phyloP scores from a whole-genome alignment of 257 asterid genomes.

The Nicotiana benthamiana region DNA sequence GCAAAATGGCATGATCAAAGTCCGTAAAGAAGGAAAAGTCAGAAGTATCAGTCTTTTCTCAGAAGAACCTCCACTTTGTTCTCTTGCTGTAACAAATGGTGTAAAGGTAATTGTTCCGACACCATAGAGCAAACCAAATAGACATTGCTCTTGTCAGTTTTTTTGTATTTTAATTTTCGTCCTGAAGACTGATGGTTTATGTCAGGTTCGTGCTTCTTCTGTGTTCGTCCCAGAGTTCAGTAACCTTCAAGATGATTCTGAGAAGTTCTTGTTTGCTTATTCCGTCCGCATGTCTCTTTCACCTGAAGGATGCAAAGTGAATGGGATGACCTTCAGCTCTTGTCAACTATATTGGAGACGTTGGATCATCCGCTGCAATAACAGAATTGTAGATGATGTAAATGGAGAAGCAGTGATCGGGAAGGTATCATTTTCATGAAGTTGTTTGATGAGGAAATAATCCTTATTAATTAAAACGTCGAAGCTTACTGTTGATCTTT shows the following conservation, averaged over 20 bases:
- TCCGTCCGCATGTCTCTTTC: slow-evolving; percentile 77
- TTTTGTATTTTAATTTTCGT: background rate
- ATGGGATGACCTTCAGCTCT: slow-evolving; percentile 51
- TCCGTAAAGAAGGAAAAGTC: slow-evolving; percentile 41
- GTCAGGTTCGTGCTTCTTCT: slow-evolving; percentile 93
- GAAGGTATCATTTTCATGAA: slow-evolving; percentile 39
- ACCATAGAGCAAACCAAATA: background rate
- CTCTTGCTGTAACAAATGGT: slow-evolving; percentile 63
- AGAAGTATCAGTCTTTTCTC: slow-evolving; percentile 68
- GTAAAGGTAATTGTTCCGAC: slow-evolving; percentile 53
- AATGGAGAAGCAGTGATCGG: slow-evolving; percentile 92
- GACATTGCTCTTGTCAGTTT: background rate
- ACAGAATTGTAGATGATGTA: slow-evolving; percentile 39
- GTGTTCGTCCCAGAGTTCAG: slow-evolving; percentile 72
- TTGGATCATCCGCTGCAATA: slow-evolving; percentile 62
- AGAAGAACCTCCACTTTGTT: slow-evolving; percentile 63
- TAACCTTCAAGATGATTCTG: slow-evolving; percentile 44
- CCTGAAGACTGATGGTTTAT: background rate
- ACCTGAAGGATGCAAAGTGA: slow-evolving; percentile 60
- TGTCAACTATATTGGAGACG: slow-evolving; percentile 85
- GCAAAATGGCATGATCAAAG: slow-evolving; percentile 53
- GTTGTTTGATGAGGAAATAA: background rate
- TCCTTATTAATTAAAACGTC: background rate
- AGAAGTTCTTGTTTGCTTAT: slow-evolving; percentile 59
- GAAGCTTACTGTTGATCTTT: background rate